phyloP scores from a whole-genome alignment of 192 early-diverging fungal genomes.

The Spizellomyces sp. region DNA sequence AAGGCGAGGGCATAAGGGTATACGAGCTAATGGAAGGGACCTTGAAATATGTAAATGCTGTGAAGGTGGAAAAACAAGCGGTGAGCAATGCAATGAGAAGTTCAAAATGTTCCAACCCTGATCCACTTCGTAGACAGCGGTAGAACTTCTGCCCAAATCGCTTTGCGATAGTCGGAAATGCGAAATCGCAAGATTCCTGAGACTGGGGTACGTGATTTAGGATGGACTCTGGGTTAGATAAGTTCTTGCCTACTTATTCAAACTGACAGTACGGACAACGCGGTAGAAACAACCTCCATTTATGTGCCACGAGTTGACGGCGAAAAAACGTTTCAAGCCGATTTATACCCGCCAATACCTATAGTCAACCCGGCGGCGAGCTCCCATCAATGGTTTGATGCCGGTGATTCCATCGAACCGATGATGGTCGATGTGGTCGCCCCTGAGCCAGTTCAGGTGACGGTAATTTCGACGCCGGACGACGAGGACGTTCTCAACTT shows the following conservation, averaged over 20 bases:
- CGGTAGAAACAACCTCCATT: conserved; percentile 20
- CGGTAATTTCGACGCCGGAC: background rate
- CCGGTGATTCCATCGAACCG: conserved; percentile 16
- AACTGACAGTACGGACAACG: conserved; percentile 9
- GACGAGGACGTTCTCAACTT: background rate
- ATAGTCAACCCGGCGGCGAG: background rate
- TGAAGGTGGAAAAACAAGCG: conserved; percentile 33
- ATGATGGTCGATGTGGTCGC: conserved; percentile 21
- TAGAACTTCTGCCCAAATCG: conserved; percentile 32
- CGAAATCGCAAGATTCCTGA: conserved; percentile 38
- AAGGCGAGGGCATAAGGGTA: conserved; percentile 33
- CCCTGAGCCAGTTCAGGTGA: background rate
- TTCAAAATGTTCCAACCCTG: background rate
- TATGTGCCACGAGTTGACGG: conserved; percentile 24
- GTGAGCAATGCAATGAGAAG: conserved; percentile 10
- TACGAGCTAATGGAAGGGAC: conserved; percentile 22
- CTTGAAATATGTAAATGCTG: background rate
- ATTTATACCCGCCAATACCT: conserved; percentile 28
- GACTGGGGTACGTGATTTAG: conserved; percentile 13
- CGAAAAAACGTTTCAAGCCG: conserved; percentile 26
- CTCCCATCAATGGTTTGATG: conserved; percentile 21
- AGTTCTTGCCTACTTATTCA: too few relatives aligned
- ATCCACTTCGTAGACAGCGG: conserved; percentile 1
- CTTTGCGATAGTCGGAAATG: conserved; percentile 21
- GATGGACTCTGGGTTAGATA: too few relatives aligned